Evolutionary conservation across 495 filamentous ascomycete species (phyloP), one percentile per base, ranked within the genome.

Genomic region (Penicillium longicatenatum): DNA sequence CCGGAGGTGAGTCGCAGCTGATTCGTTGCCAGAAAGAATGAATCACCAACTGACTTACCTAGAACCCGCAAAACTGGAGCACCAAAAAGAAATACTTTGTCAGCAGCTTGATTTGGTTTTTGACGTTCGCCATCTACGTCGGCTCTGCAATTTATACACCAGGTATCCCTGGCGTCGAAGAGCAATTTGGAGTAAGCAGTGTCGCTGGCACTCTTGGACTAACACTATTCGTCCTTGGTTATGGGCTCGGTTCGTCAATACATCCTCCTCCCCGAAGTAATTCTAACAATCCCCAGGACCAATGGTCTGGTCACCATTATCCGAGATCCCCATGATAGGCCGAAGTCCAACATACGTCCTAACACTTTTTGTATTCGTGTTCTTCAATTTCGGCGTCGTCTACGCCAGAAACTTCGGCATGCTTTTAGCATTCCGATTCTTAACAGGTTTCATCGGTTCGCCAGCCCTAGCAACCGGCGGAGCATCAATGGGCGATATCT

Each of bases 41-140:
- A n/a, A n/a, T 39, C 14, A 17, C 37, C 17, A n/a, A 39, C 37
- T 39, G 16, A 4, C 4, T 39, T 22, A 3, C 10, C 19, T 43
- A 70, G 65, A 84, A 84, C 47, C 82, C 82, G 1, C 74, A 81
- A 48, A 82, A 81, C 49, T 83, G 81, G 82, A 73, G 65, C 1
- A 58, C 48, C 11, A 39, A 11, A 0, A 67, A 67, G 29, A 68
- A 67, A 35, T 16, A 50, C 4, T 50, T 65, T 6, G 56, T 70
- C 26, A 61, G 58, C 35, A 45, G 42, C 7, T 19, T 64, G 4
- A 66, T 71, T 17, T 70, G 67, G 47, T 43, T 73, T 6, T 58
- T 65, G 33, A 76, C 70, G 3, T 69, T 70, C 43, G 47, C 67
- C 4, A 61, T 75, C n/a, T 76, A 74, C 45, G 58, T 71, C 16